Evolutionary conservation across 2,329 filamentous ascomycete species (phyloP), one percentile per base, ranked within the genome.

Genomic region (Pseudocercospora fuligena): DNA sequence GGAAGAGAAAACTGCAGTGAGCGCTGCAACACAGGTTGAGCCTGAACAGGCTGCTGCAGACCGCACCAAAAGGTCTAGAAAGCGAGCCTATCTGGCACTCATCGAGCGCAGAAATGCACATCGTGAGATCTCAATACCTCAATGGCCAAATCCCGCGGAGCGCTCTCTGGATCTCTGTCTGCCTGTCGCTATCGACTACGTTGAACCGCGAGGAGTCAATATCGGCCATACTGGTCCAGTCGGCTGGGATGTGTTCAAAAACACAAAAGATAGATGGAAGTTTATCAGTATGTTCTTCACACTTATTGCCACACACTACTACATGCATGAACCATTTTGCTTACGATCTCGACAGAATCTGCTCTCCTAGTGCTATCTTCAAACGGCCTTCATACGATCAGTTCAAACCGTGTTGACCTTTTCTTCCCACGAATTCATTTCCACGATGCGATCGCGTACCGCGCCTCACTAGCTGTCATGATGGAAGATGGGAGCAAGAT

Each of bases 211-310:
- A 56, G 31, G 53, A 19, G 36, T 29, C 19, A 36, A 16, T 14
- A 8, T 6, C 3, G 31, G 46, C 11, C 59, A 56, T 12, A 19
- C 25, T 25, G 46, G 58, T 21, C 53, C 65, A 43, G 51, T 61
- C 7, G 63, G 60, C 36, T 66, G 69, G 65, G 40, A 43, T 43
- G 51, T 67, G 21, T 71, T 67, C 60, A 31, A 59, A 12, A 66
- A 59, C n/a, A 60, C 58, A 12, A 49, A 33, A 29, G 69, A 68
- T 14, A 65, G 69, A 27, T 61, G 53, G n/a, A 61, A 59, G 11
- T 71, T 71, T 53, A 66, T 70, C 25, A 61, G 69, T 71, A 56
- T 27, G 66, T 68, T 40, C n/a, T 51, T 51, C 14, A 4, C 31
- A 23, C 43, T 23, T 19, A 16, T 14, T 11, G 25, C 27, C 53